phyloP scores from a whole-genome alignment of 2,329 filamentous ascomycete genomes.

The Fusarium metavorans region DNA sequence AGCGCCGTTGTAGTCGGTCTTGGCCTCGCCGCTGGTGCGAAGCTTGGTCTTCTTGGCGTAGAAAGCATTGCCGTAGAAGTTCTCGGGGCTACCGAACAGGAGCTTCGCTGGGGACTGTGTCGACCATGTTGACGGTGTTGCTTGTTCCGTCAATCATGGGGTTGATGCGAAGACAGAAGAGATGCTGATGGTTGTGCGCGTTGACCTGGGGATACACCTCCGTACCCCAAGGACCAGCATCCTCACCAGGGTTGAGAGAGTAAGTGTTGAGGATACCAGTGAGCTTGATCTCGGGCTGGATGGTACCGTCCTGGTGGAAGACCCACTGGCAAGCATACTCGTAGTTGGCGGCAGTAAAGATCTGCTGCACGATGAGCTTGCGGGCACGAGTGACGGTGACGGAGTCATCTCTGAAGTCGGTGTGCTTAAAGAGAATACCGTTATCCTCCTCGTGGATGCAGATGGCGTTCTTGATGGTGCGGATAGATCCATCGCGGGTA shows the following conservation, averaged over 20 bases:
- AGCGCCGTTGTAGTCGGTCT: conserved; percentile 83
- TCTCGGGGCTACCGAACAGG: conserved; percentile 84
- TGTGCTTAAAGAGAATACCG: conserved; percentile 94
- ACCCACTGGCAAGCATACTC: conserved; percentile 86
- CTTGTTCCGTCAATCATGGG: conserved; percentile 86
- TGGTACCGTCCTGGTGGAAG: conserved; percentile 86
- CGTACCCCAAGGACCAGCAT: conserved; percentile 88
- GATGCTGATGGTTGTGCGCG: conserved; percentile 94
- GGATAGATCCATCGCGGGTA: conserved; percentile 78
- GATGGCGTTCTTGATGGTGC: conserved; percentile 91
- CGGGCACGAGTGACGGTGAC: conserved; percentile 86
- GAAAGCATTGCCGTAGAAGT: conserved; percentile 92
- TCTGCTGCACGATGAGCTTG: conserved; percentile 88
- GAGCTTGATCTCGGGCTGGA: conserved; percentile 91
- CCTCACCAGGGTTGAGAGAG: conserved; percentile 81
- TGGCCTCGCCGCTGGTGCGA: conserved; percentile 74
- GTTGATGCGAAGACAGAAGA: conserved; percentile 91
- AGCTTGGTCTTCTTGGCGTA: conserved; percentile 87
- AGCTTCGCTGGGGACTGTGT: conserved; percentile 77
- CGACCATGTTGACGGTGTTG: conserved; percentile 88
- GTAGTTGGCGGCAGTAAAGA: conserved; percentile 97
- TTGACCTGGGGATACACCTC: conserved; percentile 88
- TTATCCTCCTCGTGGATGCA: conserved; percentile 96
- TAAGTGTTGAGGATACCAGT: conserved; percentile 96
- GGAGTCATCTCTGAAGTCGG: conserved; percentile 91